Percentiles rank a stretch among this genome's conserved stretches.
Conservation (phyloP, 2,329 filamentous ascomycete genomes). For the Fusarium sp. region DNA sequence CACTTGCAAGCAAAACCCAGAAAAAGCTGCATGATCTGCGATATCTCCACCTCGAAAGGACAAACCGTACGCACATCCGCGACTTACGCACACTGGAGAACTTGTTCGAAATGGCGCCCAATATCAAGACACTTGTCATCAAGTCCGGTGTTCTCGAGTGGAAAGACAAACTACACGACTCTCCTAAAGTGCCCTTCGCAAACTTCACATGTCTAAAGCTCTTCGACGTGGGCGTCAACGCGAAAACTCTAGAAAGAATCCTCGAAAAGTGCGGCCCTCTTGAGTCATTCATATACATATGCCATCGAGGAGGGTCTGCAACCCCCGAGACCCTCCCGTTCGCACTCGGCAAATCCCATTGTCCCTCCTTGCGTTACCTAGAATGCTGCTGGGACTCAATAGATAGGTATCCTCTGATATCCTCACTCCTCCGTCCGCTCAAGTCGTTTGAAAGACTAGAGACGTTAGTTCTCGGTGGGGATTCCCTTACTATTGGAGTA, state of each 20-base stretch:
- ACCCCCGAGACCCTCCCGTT: accelerated
- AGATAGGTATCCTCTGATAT: accelerated
- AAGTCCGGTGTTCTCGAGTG: accelerated
- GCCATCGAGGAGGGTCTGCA: accelerated
- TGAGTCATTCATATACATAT: neutral
- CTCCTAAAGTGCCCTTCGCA: neutral
- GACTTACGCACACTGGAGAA: neutral
- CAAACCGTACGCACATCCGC: accelerated
- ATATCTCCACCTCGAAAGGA: neutral
- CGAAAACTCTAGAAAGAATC: accelerated
- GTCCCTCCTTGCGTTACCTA: neutral
- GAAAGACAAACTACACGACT: accelerated
- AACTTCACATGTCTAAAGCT: neutral
- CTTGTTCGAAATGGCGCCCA: neutral
- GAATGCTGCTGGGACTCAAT: neutral
- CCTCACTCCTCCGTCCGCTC: neutral
- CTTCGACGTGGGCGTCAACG: neutral
- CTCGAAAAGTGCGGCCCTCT: neutral
- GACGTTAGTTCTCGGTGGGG: neutral
- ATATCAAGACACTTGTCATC: neutral
- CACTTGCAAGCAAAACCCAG: accelerated
- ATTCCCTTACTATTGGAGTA: neutral
- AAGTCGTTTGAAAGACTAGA: neutral
- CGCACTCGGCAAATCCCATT: accelerated
- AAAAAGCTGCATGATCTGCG: neutral